Evolutionary conservation across 495 filamentous ascomycete species (phyloP).

Genomic region (Penicillium subrubescens): DNA sequence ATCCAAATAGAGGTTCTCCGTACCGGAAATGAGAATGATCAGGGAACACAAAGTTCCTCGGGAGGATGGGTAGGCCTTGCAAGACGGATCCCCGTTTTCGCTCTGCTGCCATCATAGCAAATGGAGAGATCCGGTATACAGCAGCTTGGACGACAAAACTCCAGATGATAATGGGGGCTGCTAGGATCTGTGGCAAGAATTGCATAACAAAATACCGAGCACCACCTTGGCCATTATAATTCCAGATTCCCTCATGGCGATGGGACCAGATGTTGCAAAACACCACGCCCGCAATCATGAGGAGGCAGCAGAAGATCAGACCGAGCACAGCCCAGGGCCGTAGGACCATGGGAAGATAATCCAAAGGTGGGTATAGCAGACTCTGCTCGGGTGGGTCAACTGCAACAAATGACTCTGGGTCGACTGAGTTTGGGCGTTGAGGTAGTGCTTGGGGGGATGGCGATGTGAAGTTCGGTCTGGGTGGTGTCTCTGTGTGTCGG

Average conservation of each 20-base stretch:
- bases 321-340: constrained; percentile 60
- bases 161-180: constrained; percentile 70
- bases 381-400: constrained; percentile 49
- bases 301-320: constrained; percentile 60
- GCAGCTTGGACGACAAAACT: constrained; percentile 72
- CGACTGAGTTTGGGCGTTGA: constrained; percentile 37
- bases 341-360: constrained; percentile 67
- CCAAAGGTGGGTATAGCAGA: constrained; percentile 55
- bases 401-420: constrained; percentile 55
- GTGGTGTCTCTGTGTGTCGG: constrained; percentile 22
- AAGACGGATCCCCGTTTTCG: constrained; percentile 38
- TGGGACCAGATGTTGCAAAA: constrained; percentile 75
- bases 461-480: constrained; percentile 22
- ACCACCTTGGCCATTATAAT: constrained; percentile 65
- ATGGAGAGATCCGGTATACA: constrained; percentile 76
- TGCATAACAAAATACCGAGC: constrained; percentile 83
- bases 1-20: constrained; percentile 55
- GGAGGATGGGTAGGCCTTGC: constrained; percentile 45
- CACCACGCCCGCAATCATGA: constrained; percentile 71
- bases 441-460: constrained; percentile 32
- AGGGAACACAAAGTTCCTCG: constrained; percentile 59
- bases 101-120: constrained; percentile 70
- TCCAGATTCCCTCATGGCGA: constrained; percentile 61
- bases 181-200: constrained; percentile 80
- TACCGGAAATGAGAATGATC: constrained; percentile 58